Percentiles rank a stretch among this genome's conserved stretches.
phyloP scores from a whole-genome alignment of 2,329 filamentous ascomycete species.

The Phialophora chinensis region DNA sequence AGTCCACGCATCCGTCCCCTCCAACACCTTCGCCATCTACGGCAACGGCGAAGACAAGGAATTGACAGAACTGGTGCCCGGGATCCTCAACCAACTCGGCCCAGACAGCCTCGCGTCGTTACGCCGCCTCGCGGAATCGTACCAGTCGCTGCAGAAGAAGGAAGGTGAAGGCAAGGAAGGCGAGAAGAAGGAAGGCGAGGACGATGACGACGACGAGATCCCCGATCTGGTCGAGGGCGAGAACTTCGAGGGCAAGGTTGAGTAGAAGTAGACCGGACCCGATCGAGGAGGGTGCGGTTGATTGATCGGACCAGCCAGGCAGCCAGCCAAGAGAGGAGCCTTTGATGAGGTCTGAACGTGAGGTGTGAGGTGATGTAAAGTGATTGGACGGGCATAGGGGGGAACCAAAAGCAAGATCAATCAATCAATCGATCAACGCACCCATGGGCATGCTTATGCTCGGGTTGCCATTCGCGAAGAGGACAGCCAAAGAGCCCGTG shows the following conservation, averaged over 20 bases:
- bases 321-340: too few relatives aligned
- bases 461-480: neutral
- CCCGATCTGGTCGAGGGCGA: slow-evolving; percentile 95
- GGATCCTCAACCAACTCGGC: slow-evolving; percentile 99
- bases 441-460: neutral
- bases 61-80: slow-evolving; percentile 97
- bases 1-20: slow-evolving; percentile 96
- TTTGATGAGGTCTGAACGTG: neutral
- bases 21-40: slow-evolving; percentile 99
- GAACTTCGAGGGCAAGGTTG: slow-evolving; percentile 98
- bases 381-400: neutral
- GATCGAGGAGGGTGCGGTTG: neutral
- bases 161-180: slow-evolving; percentile 66
- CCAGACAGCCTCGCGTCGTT: slow-evolving; percentile 97
- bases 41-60: slow-evolving; percentile 99
- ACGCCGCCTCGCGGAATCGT: slow-evolving; percentile 98
- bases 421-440: neutral
- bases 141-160: slow-evolving; percentile 98
- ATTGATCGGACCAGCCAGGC: too few relatives aligned
- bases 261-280: slow-evolving; percentile 63
- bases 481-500: neutral
- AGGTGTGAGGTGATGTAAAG: neutral
- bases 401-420: neutral
- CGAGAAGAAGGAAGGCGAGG: slow-evolving; percentile 70
- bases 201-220: slow-evolving; percentile 85